Base-by-base conservation (phyloP, 2,329 filamentous ascomycete genomes). In the Tetracladium maxilliforme region DNA sequence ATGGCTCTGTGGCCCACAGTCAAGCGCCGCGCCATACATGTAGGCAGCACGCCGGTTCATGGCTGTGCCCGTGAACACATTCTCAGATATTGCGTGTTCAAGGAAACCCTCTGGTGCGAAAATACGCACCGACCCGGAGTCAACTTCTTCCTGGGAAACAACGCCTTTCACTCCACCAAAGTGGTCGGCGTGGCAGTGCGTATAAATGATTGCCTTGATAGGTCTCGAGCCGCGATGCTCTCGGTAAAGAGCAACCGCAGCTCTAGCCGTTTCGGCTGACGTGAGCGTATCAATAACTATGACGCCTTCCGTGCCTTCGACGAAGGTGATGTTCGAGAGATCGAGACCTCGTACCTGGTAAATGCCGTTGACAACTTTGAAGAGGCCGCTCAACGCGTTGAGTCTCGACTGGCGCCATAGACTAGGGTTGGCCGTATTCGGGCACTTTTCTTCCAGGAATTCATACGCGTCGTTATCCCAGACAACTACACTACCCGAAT, bases 341-440 rank as follows among this genome's bases (percentile, higher is more conserved):
- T 56, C 53, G 10, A 54, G 36, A 4, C 44, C 51, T 16, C 51
- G 49, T 9, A 56, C 34, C 33, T 58, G 52, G 30, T 53, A 56
- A 10, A 56, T 49, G 10, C 44, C 42, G 2, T 33, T 30, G 2
- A 29, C 35, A 16, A 57, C 41, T 21, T 47, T 31, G 33, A 41
- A 56, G 2, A 58, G 40, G 1, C 53, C 42, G 22, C 49, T 41
- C 12, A 37, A 43, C 10, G 31, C 33, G 14, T 29, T 33, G 8
- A 52, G 36, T 28, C 48, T 42, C 5, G 31, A 38, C 28, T 53
- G 48, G 10, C 47, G 36, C 49, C 50, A 53, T 17, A 54, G 36
- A 10, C 39, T 41, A 3, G 41, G 37, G 18, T 50, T 39, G 6
- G 39, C 47, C 0, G 41, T 48, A 1, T 28, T 9, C 5, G 47